These are phyloP conservation scores for Suhomyces emberorum DNA, from an alignment of 805 yeast species.

Conservation along the genomic window DNA sequence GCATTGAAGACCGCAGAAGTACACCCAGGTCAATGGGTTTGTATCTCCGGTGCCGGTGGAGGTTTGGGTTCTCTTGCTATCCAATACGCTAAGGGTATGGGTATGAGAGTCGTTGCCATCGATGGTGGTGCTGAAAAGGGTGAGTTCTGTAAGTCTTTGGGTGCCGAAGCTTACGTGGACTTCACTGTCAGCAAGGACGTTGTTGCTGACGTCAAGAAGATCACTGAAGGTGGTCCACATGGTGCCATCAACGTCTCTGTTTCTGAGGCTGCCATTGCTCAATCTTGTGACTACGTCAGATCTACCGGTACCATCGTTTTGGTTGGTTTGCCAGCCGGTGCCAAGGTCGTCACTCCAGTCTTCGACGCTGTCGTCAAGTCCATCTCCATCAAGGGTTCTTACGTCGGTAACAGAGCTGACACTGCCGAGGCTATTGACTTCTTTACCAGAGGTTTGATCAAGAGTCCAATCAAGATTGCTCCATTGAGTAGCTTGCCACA, in stretches of 20 bases:
- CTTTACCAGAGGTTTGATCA: constrained; percentile 41
- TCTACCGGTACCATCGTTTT: constrained; percentile 41
- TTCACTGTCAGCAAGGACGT: constrained; percentile 47
- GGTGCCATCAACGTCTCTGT: constrained; percentile 76
- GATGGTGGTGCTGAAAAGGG: constrained; percentile 75
- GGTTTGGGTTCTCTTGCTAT: constrained; percentile 76
- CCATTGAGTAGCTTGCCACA: constrained; percentile 40
- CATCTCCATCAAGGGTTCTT: constrained; percentile 39
- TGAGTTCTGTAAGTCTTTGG: constrained; percentile 25
- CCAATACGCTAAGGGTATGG: constrained; percentile 76
- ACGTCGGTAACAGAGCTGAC: constrained; percentile 47
- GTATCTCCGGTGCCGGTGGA: constrained; percentile 78
- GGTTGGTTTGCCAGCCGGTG: constrained; percentile 46
- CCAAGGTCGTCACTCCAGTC: constrained; percentile 37
- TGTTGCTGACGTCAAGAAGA: constrained; percentile 50
- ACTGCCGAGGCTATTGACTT: constrained; percentile 44
- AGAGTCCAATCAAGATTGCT: constrained; percentile 40
- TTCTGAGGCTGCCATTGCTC: constrained; percentile 62
- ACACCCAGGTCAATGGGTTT: constrained; percentile 68
- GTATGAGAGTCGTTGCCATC: constrained; percentile 62
- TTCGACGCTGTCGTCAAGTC: constrained; percentile 41
- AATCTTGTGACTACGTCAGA: constrained; percentile 40
- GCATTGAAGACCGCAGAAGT: constrained; percentile 59
- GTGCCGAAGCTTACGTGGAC: constrained; percentile 27
- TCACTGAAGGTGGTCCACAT: constrained; percentile 73